Base-by-base conservation (phyloP, 192 early-diverging fungal genomes). In the Backusella luteola region DNA sequence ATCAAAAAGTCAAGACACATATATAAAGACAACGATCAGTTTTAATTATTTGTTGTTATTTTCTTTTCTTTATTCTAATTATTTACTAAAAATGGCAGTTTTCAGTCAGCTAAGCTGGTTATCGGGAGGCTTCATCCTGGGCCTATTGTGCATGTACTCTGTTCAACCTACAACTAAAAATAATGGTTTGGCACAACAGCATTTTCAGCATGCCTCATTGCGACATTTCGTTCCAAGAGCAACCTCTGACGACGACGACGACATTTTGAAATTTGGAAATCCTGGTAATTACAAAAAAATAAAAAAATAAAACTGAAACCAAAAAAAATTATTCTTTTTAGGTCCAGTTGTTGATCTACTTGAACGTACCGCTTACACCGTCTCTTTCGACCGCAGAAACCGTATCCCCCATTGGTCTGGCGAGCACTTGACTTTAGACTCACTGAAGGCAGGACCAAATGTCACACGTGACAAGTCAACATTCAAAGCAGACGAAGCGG, bases 331-430 rank as follows among this genome's bases (percentile, higher is more conserved):
- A 17, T 63, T 21, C 15, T 14, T 21, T 69, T 38, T 38, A 79
- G 92, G 92, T 3, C 91, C 94, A 0, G 81, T 93, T n/a, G 88
- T 88, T 52, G 94, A 95, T 80, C 79, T 90, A 42, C 76, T 93
- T 19, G 29, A 85, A 21, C 86, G 92, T 26, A 88, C 87, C 7
- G 86, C 86, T 39, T 95, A 94, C 79, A 86, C 90, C 1, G 81
- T 84, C 5, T 91, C 90, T 1, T 96, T 87, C 80, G 93, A 94
- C 83, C 87, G 85, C 41, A 73, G 77, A 44, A 69, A 83, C 34
- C 85, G 85, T 41, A 78, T 83, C 23, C 80, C 83, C 1, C 34
- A 56, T 32, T 80, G 79, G 79, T 66, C 59, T 19, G 73, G 67
- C 15, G 79, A 80, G 41, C 79, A 80, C 26, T 41, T 80, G n/a